phyloP scores from a whole-genome alignment of 495 filamentous ascomycete genomes.

The Chaetomidium leptoderma region DNA sequence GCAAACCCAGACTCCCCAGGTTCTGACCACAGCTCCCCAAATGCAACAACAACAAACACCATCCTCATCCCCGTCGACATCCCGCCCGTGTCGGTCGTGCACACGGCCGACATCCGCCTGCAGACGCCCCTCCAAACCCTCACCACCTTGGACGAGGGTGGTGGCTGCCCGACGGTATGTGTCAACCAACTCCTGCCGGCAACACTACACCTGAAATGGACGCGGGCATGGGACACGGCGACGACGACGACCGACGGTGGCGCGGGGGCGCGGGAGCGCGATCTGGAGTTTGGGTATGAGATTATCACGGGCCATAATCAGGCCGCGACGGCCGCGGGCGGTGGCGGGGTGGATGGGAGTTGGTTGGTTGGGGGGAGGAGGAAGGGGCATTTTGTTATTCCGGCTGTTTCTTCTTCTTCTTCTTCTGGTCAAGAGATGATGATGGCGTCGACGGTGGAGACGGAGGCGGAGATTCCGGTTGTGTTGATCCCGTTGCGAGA shows the following conservation, averaged over 20 bases:
- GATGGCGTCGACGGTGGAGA: conserved; percentile 30
- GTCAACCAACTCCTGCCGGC: conserved; percentile 68
- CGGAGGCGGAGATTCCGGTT: conserved; percentile 53
- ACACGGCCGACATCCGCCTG: conserved; percentile 72
- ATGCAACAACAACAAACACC: conserved; percentile 25
- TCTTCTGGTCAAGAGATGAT: neutral
- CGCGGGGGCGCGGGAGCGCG: conserved; percentile 36
- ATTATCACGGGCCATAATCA: too few species aligned
- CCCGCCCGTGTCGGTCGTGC: conserved; percentile 78
- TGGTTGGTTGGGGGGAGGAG: conserved; percentile 84
- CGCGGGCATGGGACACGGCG: conserved; percentile 66
- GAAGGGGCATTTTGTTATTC: conserved; percentile 69
- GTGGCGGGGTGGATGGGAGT: conserved; percentile 61
- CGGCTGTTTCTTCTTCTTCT: conserved; percentile 17
- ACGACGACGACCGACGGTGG: neutral
- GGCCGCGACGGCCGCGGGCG: too few species aligned
- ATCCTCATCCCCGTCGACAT: conserved; percentile 77
- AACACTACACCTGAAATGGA: conserved; percentile 68
- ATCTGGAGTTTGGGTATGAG: conserved; percentile 80
- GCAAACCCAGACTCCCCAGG: too few species aligned
- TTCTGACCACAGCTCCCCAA: too few species aligned
- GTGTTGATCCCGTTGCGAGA: conserved; percentile 73
- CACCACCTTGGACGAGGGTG: conserved; percentile 5
- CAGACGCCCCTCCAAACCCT: conserved; percentile 33
- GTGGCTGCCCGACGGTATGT: conserved; percentile 42